Base-by-base conservation (phyloP, 116 monocot species). In the Thalassia testudinum region DNA sequence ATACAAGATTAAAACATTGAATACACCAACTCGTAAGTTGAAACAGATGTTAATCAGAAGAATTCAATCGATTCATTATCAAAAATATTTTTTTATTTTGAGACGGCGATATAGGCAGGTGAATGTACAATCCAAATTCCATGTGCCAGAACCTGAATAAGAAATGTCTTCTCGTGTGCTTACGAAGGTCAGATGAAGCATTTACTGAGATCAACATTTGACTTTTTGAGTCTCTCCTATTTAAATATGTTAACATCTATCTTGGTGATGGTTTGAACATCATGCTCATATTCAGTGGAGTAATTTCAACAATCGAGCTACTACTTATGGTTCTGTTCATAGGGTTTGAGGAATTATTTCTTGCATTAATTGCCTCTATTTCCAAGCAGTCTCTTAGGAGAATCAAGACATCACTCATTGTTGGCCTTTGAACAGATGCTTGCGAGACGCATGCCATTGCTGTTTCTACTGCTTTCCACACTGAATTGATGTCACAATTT, bases 401-500 rank as follows among this genome's bases (percentile, higher is more conserved):
- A 0, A 26, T n/a, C 11, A 52, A 21, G 12, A 66, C 50, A 12
- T 48, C 56, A 47, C 17, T 55, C 47, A 37, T 44, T 21, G 44
- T 34, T 47, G 44, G 47, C 22, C 50, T 42, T 21, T 53, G 42
- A 24, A 26, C 24, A 11, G 58, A 60, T 8, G 24, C 3, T 7
- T 26, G 21, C 1, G 37, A 7, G 17, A 63, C 63, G 25, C 74
- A 68, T 13, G 10, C 20, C 53, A 75, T 27, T 49, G 75, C 75
- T 21, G 45, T 27, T 21, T 75, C 75, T 11, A 69, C 37, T 21
- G 54, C 54, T 59, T 69, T 75, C 63, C 60, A 65, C 27, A 54
- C 44, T 7, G 74, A 68, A 29, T 60, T 59, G 18, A 13, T 27
- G 23, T 69, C 59, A 47, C 58, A 74, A 6, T 68, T 49, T 18